Evolutionary conservation across 2,329 filamentous ascomycete species (phyloP), one percentile per base, ranked within the genome.

Genomic region (Podosphaera aphanis): DNA sequence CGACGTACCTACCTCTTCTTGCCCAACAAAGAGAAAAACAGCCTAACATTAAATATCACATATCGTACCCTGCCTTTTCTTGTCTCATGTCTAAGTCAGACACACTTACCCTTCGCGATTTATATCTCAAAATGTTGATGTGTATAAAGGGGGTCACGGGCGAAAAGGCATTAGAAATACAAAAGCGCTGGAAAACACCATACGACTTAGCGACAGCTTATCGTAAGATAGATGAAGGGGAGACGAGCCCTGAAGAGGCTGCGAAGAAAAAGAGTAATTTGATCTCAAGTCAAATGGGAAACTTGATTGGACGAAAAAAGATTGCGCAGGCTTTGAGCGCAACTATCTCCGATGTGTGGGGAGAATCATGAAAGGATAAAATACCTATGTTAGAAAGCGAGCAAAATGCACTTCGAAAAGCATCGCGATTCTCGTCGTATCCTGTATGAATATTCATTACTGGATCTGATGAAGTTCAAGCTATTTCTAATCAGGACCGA

Each of bases 121-220:
- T 86, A 0, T 88, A 74, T 53, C 63, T 90, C 21, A 86, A 86
- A 60, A 88, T 90, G 81, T 68, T 90, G 42, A 85, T 90, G 81
- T 83, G 79, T 50, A 83, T 73, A 1, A 71, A 71, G 46, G 79
- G 80, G 1, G 66, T 90, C 11, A 82, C 79, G 0, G 79, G 78
- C 2, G 81, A 86, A 53, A 83, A 81, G 54, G 83, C 83, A 0
- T 60, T 86, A 4, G 81, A 83, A 60, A 83, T 90, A 11, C 82
- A 88, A 56, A 76, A 74, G 52, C 63, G 68, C n/a, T 90, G 82
- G 79, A 73, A 69, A 51, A 88, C 82, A 1, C 83, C 83, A 0
- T 66, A 71, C 48, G 73, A 74, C 1, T 73, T 90, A 44, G 64
- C 83, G n/a, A 71, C 77, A 55, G 81, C 79, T 0, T 85, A 74